Evolutionary conservation across 805 yeast genomes (phyloP).

Genomic region (Lachancea sp.): DNA sequence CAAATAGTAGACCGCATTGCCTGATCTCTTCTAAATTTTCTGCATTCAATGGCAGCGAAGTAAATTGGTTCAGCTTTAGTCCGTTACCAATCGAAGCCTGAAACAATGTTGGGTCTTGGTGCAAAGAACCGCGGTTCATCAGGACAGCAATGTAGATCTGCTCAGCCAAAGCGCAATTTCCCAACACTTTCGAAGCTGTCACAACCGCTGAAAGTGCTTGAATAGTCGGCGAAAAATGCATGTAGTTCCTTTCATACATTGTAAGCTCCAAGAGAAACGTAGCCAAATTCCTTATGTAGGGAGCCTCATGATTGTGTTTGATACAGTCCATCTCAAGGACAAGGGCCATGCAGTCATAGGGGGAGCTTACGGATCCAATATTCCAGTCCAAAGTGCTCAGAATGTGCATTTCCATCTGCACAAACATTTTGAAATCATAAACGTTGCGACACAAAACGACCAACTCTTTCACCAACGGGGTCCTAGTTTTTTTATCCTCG

Average conservation of each 20-base stretch:
- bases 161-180: conserved; percentile 11
- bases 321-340: conserved; percentile 6
- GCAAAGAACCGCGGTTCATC: not conserved
- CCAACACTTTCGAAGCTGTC: conserved; percentile 46
- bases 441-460: conserved; percentile 58
- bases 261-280: conserved; percentile 51
- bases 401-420: conserved; percentile 77
- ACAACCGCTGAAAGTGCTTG: conserved; percentile 45
- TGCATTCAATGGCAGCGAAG: conserved; percentile 4
- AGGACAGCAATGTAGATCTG: not conserved
- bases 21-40: conserved; percentile 18
- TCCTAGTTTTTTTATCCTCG: conserved; percentile 57
- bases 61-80: not conserved
- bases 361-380: conserved; percentile 19
- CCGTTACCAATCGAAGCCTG: not conserved
- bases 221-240: conserved; percentile 41
- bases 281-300: conserved; percentile 25
- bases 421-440: conserved; percentile 56
- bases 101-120: not conserved
- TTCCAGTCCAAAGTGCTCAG: conserved; percentile 67
- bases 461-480: conserved; percentile 61
- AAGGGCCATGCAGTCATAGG: conserved; percentile 16
- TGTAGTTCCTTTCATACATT: conserved; percentile 43
- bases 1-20: conserved; percentile 16
- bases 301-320: not conserved